Conservation (phyloP, 176 grass and related monocot species). For the Musa itinerans region DNA sequence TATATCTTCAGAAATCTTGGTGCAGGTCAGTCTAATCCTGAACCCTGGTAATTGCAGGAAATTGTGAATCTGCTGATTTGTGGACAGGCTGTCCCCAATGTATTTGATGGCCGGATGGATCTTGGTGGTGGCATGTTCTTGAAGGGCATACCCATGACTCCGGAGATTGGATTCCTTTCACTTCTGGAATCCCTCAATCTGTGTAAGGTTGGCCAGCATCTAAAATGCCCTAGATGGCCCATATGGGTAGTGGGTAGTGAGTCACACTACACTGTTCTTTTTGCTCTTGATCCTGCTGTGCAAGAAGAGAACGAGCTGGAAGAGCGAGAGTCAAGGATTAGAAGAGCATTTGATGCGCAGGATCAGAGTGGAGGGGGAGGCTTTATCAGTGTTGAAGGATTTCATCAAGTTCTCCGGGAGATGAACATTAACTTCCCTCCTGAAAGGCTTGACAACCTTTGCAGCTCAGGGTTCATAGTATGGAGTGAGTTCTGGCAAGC, state of each 20-base stretch:
- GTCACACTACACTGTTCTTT: constrained; percentile 96
- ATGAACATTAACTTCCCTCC: constrained; percentile 56
- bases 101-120: constrained; percentile 98
- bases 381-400: constrained; percentile 67
- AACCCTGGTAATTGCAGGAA: constrained; percentile 47
- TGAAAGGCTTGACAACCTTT: constrained; percentile 67
- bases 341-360: constrained; percentile 78
- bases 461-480: constrained; percentile 74
- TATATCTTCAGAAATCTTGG: background rate
- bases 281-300: constrained; percentile 61
- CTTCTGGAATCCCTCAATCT: constrained; percentile 93
- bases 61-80: constrained; percentile 98
- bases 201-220: constrained; percentile 86
- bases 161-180: constrained; percentile 91
- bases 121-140: constrained; percentile 93
- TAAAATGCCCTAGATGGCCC: constrained; percentile 90
- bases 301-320: constrained; percentile 96
- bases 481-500: constrained; percentile 99
- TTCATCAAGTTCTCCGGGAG: constrained; percentile 75
- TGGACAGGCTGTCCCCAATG: constrained; percentile 96
- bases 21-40: background rate
- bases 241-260: constrained; percentile 99
- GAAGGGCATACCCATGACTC: constrained; percentile 68
- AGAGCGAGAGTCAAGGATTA: constrained; percentile 72
- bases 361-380: constrained; percentile 96